Evolutionary conservation across 2,329 filamentous ascomycete species (phyloP), one percentile per base, ranked within the genome.

Genomic region (Diaporthe australafricana): DNA sequence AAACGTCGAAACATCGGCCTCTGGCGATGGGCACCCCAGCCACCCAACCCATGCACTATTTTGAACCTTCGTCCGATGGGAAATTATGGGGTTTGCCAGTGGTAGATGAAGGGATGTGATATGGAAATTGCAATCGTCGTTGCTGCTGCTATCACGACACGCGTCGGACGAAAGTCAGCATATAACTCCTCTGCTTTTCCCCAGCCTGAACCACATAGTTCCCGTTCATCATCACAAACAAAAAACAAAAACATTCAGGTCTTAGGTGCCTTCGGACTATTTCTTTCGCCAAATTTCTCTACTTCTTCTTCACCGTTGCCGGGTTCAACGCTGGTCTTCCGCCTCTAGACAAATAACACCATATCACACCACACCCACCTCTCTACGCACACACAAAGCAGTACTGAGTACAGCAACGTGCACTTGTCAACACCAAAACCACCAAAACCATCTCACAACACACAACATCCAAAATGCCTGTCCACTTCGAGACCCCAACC

Each of bases 401-500:
- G 52, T 48, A 55, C 52, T 30, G 32, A 20, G 22, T n/a, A 60
- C 55, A 63, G 30, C n/a, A 55, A 17, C 38, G 48, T 22, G 11
- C 32, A n/a, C 5, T 27, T 62, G n/a, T 32, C 25, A 55, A 2
- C 66, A 45, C 32, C 40, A 57, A 7, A 1, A 47, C 8, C 53
- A 16, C 14, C 5, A 17, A n/a, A 57, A 14, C n/a, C 12, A 42
- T n/a, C 12, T 14, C 11, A 38, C 20, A 47, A 56, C 30, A 52
- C 6, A 25, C 56, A 20, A 48, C 6, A 25, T 25, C 35, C 70
- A 71, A 52, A 50, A 71, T 71, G 70, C 70, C 70, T 42, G 70
- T 71, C 70, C 70, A 71, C 70, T 71, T 71, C 70, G 70, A 71
- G 62, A 68, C 70, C 40, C 55, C 70, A 17, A 68, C 70, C 40